Evolutionary conservation across 2,329 filamentous ascomycete genomes (phyloP).

Genomic region (Knufia fluminis): DNA sequence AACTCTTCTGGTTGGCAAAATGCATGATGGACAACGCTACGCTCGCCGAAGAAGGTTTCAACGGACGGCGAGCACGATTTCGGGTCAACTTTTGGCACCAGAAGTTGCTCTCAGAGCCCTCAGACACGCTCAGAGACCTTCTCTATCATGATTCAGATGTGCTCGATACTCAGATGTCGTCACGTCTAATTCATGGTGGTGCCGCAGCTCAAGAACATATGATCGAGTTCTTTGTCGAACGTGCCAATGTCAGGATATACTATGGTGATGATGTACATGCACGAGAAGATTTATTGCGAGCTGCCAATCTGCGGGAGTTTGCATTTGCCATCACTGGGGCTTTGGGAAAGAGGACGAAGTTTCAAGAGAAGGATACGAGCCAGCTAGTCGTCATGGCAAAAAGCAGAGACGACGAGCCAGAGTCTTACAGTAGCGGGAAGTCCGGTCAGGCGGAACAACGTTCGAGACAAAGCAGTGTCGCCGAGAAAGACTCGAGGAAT

Average conservation of each 20-base stretch:
- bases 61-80: constrained; percentile 52
- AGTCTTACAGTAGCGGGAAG: constrained; percentile 14
- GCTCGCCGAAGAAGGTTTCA: constrained; percentile 37
- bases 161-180: constrained; percentile 33
- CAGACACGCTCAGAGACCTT: constrained; percentile 48
- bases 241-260: constrained; percentile 72
- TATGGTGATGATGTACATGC: constrained; percentile 74
- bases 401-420: constrained; percentile 44
- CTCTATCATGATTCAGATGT: constrained; percentile 52
- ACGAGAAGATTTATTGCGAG: constrained; percentile 58
- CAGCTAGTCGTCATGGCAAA: constrained; percentile 86
- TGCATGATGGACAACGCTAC: constrained; percentile 44
- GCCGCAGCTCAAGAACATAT: constrained; percentile 24
- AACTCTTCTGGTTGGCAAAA: constrained; percentile 72
- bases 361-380: constrained; percentile 47
- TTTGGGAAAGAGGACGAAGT: constrained; percentile 56
- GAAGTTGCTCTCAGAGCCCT: constrained; percentile 54
- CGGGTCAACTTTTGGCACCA: constrained; percentile 67
- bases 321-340: constrained; percentile 76
- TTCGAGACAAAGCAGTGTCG: constrained; percentile 12
- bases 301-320: constrained; percentile 59
- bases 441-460: constrained; percentile 11
- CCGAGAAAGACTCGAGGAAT: constrained; percentile 20
- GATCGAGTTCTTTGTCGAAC: constrained; percentile 64
- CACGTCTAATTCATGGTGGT: constrained; percentile 25